Percentiles rank a stretch among this genome's conserved stretches.
phyloP scores from a whole-genome alignment of 257 asterid genomes.

The Solanum habrochaites region DNA sequence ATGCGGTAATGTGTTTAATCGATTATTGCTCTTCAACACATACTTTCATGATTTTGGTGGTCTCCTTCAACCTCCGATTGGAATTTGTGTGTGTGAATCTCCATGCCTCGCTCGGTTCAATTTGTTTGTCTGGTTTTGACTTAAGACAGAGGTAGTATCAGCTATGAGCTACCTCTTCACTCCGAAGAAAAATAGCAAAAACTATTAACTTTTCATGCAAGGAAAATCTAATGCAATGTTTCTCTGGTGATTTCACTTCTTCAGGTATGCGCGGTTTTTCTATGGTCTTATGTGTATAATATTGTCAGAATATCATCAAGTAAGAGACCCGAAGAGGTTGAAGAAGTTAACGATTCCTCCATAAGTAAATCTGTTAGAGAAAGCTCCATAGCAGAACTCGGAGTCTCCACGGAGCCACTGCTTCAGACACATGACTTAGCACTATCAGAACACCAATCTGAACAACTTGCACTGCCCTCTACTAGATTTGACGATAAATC shows the following conservation, averaged over 20 bases:
- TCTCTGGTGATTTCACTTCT: not conserved
- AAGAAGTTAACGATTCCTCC: slow-evolving; percentile 31
- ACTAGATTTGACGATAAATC: slow-evolving; percentile 15
- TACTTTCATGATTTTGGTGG: not conserved
- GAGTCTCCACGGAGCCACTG: slow-evolving; percentile 33
- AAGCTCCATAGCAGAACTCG: slow-evolving; percentile 16
- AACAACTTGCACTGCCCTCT: slow-evolving; percentile 21
- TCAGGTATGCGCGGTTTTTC: slow-evolving; percentile 69
- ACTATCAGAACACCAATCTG: not conserved
- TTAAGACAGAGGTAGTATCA: not conserved
- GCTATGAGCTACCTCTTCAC: not conserved
- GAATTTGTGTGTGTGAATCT: not conserved
- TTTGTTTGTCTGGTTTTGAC: not conserved
- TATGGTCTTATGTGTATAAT: slow-evolving; percentile 77
- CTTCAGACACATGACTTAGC: slow-evolving; percentile 25
- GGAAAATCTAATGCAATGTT: not conserved
- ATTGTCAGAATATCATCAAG: slow-evolving; percentile 51
- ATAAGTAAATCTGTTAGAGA: slow-evolving; percentile 16
- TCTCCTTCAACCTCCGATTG: no score
- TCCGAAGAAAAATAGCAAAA: not conserved
- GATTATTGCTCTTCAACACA: not conserved
- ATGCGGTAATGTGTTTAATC: slow-evolving; percentile 8
- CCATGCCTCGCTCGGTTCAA: not conserved
- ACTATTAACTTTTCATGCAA: not conserved
- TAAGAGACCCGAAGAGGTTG: slow-evolving; percentile 33